Evolutionary conservation across 2,329 filamentous ascomycete species (phyloP).

Genomic region (Cytospora paraplurivora): DNA sequence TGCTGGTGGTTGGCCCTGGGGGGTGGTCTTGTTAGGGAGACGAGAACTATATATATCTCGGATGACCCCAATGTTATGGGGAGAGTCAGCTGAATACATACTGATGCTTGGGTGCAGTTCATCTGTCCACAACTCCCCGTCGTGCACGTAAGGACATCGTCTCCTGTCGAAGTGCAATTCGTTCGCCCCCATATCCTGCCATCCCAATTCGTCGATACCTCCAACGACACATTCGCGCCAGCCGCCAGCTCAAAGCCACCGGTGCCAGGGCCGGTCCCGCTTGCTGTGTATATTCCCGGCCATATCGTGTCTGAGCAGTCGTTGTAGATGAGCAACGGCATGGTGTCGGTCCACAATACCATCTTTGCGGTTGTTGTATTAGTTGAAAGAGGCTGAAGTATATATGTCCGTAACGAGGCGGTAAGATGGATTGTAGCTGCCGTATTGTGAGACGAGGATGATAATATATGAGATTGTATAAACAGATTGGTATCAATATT

Average conservation of each 20-base stretch:
- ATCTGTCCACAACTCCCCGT: slow-evolving; percentile 50
- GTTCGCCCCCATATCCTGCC: slow-evolving; percentile 82
- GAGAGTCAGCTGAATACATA: background rate
- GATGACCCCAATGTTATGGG: background rate
- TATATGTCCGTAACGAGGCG: background rate
- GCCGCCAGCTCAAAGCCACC: slow-evolving; percentile 69
- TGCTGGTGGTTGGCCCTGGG: slow-evolving; percentile 69
- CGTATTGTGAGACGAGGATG: slow-evolving; percentile 5
- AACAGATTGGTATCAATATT: slow-evolving; percentile 5
- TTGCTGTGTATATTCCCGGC: slow-evolving; percentile 74
- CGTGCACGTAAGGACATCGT: slow-evolving; percentile 51
- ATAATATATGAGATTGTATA: slow-evolving; percentile 5
- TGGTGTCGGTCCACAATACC: slow-evolving; percentile 34
- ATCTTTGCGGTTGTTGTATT: slow-evolving; percentile 12
- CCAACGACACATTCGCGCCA: slow-evolving; percentile 61
- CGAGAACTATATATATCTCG: background rate
- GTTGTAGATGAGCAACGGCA: slow-evolving; percentile 71
- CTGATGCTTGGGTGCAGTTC: slow-evolving; percentile 51
- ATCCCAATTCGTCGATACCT: slow-evolving; percentile 74
- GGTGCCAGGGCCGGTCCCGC: slow-evolving; percentile 65
- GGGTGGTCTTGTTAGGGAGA: slow-evolving; percentile 1
- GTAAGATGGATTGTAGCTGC: background rate
- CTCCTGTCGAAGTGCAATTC: slow-evolving; percentile 74
- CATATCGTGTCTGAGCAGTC: slow-evolving; percentile 71
- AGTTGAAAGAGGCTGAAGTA: background rate